Evolutionary conservation across 768 basidiomycete genomes (phyloP), one percentile per base, ranked within the genome.

Genomic region (Postia placenta): DNA sequence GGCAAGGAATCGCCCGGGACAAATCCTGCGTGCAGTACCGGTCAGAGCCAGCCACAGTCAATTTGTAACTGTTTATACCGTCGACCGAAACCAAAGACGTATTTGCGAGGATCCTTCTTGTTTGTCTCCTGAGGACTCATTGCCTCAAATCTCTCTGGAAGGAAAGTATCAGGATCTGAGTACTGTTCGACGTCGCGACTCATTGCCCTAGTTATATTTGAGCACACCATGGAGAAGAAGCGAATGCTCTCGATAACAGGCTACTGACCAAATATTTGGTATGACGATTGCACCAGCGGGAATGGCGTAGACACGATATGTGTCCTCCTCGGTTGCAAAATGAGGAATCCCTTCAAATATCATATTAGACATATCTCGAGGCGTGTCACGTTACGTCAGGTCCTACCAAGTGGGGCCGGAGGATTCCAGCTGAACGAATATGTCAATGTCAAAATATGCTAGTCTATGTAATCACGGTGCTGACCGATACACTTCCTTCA

Each of bases 1-100:
- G 2, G 74, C 79, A 41, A 81, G 71, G 52, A 76, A 67, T 28
- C 73, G 66, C 11, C 80, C 79, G 5, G 79, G 77, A 52, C 79
- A 82, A 43, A 73, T 70, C 51, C 76, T 77, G 41, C 19, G 30
- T 9, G 19, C 19, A 43, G 11, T 19, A 6, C 11, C 11, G 19
- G 25, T 20, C 19, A 11, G 5, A 22, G 25, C 25, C 12, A 26
- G 42, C 9, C 7, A 9, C 9, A 17, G 19, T 11, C 12, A 12
- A 9, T n/a, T 9, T 11, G 20, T 12, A 40, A 20, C 6, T 6
- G 9, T 27, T 11, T 33, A 3, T 7, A 59, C 59, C 59, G 65
- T 49, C 79, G 68, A 26, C 80, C 80, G 61, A 80, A 80, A 6
- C 79, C 80, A 55, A 80, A 81, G n/a, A 77, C 67, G 35, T 76